Base-by-base conservation (phyloP, 176 grass and related monocot species). In the Ananas comosus region DNA sequence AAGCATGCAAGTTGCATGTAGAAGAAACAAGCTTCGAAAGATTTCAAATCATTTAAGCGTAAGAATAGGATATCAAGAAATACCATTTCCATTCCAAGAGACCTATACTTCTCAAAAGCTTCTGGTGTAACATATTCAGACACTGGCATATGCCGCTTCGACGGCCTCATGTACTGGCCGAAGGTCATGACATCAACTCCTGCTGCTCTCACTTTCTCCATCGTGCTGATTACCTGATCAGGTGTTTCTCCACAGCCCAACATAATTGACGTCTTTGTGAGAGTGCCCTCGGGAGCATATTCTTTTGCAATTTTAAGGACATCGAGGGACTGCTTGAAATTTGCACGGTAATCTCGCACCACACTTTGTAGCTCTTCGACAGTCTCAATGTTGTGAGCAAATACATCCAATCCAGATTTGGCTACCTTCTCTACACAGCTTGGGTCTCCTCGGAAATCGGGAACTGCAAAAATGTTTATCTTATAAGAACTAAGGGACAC, bases 81-180 rank as follows among this genome's bases (percentile, higher is more conserved):
- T 92, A 97, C 94, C 94, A 92, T 92, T 81, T 97, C 81, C 72
- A 85, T 79, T 70, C 89, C 89, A 83, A 92, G 80, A 51, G 80
- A 17, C 50, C 65, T 84, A 67, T 97, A 92, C 23, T 79, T 90
- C 52, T 97, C 89, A 18, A 97, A 97, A 71, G 89, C 89, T 80
- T 92, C 81, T 11, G 94, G 94, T 5, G 94, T 90, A 67, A 97
- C 80, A 81, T 97, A 97, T 51, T 97, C 94, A 75, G 89, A 97
- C 59, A 97, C 93, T 12, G 84, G 86, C 93, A 97, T 97, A 85
- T 92, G 93, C 65, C 93, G 77, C 71, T 97, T 97, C 9, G 93
- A 97, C 23, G 93, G 93, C 49, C 93, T 87, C 93, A 97, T 92
- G 77, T 97, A 97, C 69, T 97, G 93, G 68, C 93, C 93, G 83